Evolutionary conservation across 148 eudicot genomes (phyloP).

Genomic region (Vaccinium macrocarpon): DNA sequence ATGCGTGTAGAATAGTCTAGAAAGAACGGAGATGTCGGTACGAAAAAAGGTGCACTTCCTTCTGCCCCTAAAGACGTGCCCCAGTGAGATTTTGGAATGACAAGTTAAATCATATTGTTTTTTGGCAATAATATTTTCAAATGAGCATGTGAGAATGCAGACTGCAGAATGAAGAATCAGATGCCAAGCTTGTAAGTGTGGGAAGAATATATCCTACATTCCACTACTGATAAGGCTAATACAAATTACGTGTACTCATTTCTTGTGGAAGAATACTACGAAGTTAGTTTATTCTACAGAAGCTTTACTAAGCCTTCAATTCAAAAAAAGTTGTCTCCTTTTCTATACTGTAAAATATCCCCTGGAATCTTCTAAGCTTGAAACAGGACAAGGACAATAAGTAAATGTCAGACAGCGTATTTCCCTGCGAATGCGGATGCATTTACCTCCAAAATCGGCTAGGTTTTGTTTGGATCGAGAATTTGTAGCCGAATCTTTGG

Average conservation of each 20-base stretch:
- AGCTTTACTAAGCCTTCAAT: neutral
- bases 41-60: slow-evolving; percentile 5
- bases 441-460: neutral
- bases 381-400: slow-evolving; percentile 59
- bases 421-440: neutral
- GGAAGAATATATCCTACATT: slow-evolving; percentile 29
- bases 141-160: slow-evolving; percentile 30
- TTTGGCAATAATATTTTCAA: slow-evolving; percentile 20
- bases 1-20: slow-evolving; percentile 81
- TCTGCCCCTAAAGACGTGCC: slow-evolving; percentile 22
- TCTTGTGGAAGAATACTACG: slow-evolving; percentile 9
- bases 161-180: slow-evolving; percentile 37
- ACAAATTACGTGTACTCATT: slow-evolving; percentile 27
- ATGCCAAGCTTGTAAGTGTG: slow-evolving; percentile 46
- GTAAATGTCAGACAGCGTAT: slow-evolving; percentile 39
- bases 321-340: neutral
- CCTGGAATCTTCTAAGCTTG: neutral
- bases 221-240: slow-evolving; percentile 18
- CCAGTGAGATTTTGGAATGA: slow-evolving; percentile 26
- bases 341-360: neutral
- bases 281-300: neutral
- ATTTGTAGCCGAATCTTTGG: neutral
- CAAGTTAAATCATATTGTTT: slow-evolving; percentile 20
- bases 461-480: neutral
- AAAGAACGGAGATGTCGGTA: slow-evolving; percentile 11